Conservation (phyloP, 208 protist species). For the Leptomonas seymouri region DNA sequence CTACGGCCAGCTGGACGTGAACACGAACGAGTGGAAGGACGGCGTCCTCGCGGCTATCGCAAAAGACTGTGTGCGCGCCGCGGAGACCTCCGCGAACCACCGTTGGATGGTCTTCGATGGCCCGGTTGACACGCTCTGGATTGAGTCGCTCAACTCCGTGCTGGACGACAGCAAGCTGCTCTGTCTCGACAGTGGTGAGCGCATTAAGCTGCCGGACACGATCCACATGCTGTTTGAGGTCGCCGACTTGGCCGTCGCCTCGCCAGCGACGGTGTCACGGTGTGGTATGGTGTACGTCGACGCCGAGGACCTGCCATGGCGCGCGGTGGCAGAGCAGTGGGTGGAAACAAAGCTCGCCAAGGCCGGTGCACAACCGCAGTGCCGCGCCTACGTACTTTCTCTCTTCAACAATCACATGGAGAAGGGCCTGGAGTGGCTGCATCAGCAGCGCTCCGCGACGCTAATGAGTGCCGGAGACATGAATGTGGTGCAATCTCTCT, state of each 20-base stretch:
- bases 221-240: constrained; percentile 98
- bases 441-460: constrained; percentile 54
- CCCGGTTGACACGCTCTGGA: constrained; percentile 99
- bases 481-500: constrained; percentile 94
- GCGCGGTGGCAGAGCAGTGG: constrained; percentile 92
- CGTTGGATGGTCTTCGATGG: constrained; percentile 99
- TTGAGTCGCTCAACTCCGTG: constrained; percentile 99
- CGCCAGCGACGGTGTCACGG: constrained; percentile 97
- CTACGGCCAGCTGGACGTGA: constrained; percentile 96
- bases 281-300: constrained; percentile 99
- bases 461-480: constrained; percentile 92
- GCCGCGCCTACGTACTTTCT: constrained; percentile 82
- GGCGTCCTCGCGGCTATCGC: constrained; percentile 92
- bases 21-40: constrained; percentile 95
- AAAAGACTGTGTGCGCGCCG: constrained; percentile 87
- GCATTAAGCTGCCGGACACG: constrained; percentile 96
- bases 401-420: constrained; percentile 91
- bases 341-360: constrained; percentile 70
- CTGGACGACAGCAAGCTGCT: constrained; percentile 98
- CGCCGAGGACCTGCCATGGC: constrained; percentile 92
- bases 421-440: constrained; percentile 90
- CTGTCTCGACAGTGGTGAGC: constrained; percentile 97
- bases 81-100: constrained; percentile 81
- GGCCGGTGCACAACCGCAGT: constrained; percentile 55
- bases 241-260: constrained; percentile 96